Base-by-base conservation (phyloP, 331 rosid species). In the Spiraea crenata region DNA sequence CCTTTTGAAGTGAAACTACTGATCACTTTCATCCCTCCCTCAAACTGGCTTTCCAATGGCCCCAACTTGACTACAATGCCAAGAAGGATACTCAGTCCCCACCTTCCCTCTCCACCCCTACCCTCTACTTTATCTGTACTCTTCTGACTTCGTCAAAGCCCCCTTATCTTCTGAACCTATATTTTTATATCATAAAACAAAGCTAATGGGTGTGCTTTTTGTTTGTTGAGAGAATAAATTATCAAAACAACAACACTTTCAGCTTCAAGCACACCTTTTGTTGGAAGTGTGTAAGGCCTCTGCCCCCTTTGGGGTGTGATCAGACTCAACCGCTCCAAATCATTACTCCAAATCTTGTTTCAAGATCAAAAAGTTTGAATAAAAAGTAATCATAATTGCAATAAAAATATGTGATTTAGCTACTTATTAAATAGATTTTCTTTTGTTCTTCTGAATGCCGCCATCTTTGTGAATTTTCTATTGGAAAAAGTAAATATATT, bases 201-300 rank as follows among this genome's bases (percentile, higher is more conserved):
- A 38, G 13, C 7, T 8, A 9, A 57, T 14, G 7, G 6, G 37
- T 19, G 5, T 15, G 55, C 45, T 42, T 70, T 68, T 70, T 44
- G 57, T 57, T 44, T 44, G 42, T 57, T 58, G 57, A 16, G 3
- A 14, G 57, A 9, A 11, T 25, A 57, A 70, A 70, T 5, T 45
- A 69, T 54, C 38, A 13, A 25, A 69, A 19, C 34, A 34, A 34
- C 45, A 17, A 57, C 74, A 16, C 65, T 34, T 70, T 34, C 16
- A 70, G 65, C n/a, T 70, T 34, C 16, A 70, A 56, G 74, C 65
- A 44, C 51, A 62, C 19, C 74, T 45, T 70, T 45, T 44, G 74
- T 45, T 54, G 20, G 65, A 45, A 25, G 34, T 5, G 35, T 70
- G 74, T 31, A 57, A 50, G 74, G 35, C n/a, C 34, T 14, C 42